Percentiles rank a stretch among this genome's conserved stretches.
These are phyloP conservation scores for Wickerhamomyces queroliae DNA, from an alignment of 805 yeast species.

Conservation along the genomic window DNA sequence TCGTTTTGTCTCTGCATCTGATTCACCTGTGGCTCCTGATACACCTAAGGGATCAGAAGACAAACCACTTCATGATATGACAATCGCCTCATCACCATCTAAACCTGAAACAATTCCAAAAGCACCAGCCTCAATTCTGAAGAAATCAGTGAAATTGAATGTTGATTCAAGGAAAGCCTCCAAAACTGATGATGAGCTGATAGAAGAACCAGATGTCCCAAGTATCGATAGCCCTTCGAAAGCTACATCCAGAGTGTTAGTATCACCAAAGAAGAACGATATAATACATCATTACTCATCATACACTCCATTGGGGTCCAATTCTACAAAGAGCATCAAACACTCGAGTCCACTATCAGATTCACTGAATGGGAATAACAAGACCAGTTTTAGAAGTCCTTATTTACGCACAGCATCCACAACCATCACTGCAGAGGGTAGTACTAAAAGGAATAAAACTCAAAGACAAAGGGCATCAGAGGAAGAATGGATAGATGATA, in stretches of 20 bases:
- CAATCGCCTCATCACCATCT: not conserved
- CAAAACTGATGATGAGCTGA: constrained; percentile 16
- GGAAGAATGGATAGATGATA: constrained; percentile 18
- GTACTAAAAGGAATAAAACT: constrained; percentile 1
- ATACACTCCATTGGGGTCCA: not conserved
- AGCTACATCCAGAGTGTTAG: constrained; percentile 25
- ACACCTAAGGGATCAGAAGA: not conserved
- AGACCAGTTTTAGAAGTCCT: constrained; percentile 13
- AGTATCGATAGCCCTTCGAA: constrained; percentile 28
- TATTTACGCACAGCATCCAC: constrained; percentile 8
- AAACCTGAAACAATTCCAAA: constrained; percentile 1
- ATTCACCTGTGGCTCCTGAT: not conserved
- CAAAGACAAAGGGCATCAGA: not conserved
- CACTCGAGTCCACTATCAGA: constrained; percentile 21
- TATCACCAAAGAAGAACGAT: constrained; percentile 29
- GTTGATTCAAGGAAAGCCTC: constrained; percentile 13
- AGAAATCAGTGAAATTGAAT: constrained; percentile 16
- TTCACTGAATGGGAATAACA: constrained; percentile 14
- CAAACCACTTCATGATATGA: not conserved
- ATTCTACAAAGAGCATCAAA: constrained; percentile 5
- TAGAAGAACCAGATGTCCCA: constrained; percentile 14
- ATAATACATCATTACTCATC: constrained; percentile 1
- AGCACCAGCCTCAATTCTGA: constrained; percentile 19
- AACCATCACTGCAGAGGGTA: constrained; percentile 8
- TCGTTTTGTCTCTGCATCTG: constrained; percentile 1